Base-by-base conservation (phyloP, 176 grass and related monocot species). In the Oryza officinalis region DNA sequence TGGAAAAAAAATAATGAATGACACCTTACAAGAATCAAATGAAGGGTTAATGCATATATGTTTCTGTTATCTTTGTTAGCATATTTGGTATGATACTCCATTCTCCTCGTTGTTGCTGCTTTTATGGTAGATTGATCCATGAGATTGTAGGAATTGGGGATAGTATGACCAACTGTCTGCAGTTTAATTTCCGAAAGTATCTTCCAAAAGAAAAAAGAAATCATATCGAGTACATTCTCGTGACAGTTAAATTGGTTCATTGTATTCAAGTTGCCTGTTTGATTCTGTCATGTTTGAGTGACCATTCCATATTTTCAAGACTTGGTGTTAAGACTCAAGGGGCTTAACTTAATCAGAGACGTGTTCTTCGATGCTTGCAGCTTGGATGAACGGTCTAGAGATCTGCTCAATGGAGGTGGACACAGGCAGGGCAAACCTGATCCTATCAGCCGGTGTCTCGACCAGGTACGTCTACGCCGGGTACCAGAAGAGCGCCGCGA, bases 311-410 rank as follows among this genome's bases (percentile, higher is more conserved):
- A 6, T 70, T 40, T 46, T 30, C 4, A 57, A 35, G 10, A 80
- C 11, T 65, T 65, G 41, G 18, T 35, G 18, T 4, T 12, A 15
- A 4, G 11, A 13, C 3, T 57, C 52, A 57, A 57, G 17, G n/a
- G 18, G 52, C 52, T 57, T 18, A 49, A 49, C n/a, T 50, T 22
- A 52, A 52, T 69, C 52, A 81, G 28, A 10, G 13, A 63, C 30
- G 13, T 76, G 63, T 65, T 76, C 65, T 47, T 31, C 27, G 0
- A 65, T 6, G 2, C 71, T 76, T 88, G 80, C 91, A 96, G 96
- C 91, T 63, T 99, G 96, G 96, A 99, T 96, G 96, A 99, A 92
- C 71, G 96, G 96, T 9, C 52, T 96, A 49, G 96, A 99, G 89
- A 88, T 99, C 8, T 84, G 84, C 41, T 78, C 93, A 2, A 31